phyloP scores from a whole-genome alignment of 116 monocot species.

The Posidonia oceanica region DNA sequence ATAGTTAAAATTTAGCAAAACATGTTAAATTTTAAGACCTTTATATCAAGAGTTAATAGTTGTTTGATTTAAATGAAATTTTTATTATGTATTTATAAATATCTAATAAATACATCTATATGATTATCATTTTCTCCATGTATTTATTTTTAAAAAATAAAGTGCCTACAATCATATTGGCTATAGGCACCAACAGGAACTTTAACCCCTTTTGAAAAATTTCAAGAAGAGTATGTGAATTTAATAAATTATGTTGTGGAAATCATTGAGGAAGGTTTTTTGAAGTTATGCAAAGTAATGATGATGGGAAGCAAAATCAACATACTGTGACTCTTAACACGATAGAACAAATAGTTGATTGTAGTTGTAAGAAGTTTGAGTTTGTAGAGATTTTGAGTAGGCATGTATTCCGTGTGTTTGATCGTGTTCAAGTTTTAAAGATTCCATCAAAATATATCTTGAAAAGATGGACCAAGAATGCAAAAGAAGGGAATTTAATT shows the following conservation, averaged over 20 bases:
- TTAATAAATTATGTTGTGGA: neutral
- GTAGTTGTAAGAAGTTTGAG: neutral
- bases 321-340: neutral
- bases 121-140: no score
- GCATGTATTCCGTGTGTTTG: neutral
- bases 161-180: no score
- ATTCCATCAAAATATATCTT: neutral
- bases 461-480: neutral
- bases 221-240: neutral
- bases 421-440: neutral
- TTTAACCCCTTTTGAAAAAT: conserved; percentile 7
- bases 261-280: neutral
- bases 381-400: neutral
- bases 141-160: no score
- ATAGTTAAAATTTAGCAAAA: no score
- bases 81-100: no score
- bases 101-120: no score
- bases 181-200: no score
- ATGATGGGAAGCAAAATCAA: neutral
- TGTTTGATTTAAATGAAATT: no score
- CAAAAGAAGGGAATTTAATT: neutral
- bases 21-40: no score
- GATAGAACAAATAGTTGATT: neutral
- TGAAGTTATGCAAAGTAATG: neutral
- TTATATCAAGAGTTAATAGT: no score